Conservation (phyloP, 345 rosid species). For the Ceriops zippeliana region DNA sequence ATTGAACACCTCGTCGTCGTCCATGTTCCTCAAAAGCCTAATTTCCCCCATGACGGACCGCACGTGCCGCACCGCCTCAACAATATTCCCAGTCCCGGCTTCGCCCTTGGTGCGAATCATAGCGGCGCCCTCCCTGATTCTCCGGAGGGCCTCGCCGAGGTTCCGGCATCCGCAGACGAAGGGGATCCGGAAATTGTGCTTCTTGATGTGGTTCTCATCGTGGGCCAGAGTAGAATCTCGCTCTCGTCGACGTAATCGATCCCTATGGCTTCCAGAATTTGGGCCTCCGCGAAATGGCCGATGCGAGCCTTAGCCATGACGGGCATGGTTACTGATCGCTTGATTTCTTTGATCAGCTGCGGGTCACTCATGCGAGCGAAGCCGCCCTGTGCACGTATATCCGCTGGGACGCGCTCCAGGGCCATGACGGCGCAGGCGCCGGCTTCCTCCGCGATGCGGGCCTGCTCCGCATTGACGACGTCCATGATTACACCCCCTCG, state of each 20-base stretch:
- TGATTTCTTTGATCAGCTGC: conserved; percentile 26
- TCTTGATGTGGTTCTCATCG: conserved; percentile 75
- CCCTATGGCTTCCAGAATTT: conserved; percentile 41
- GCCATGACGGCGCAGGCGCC: conserved; percentile 31
- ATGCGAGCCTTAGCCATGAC: conserved; percentile 32
- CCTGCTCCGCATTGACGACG: conserved; percentile 26
- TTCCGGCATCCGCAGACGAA: conserved; percentile 84
- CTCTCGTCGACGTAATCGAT: conserved; percentile 81
- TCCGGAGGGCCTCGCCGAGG: conserved; percentile 67
- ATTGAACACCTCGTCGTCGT: conserved; percentile 68
- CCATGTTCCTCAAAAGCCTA: conserved; percentile 57
- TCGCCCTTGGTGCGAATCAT: conserved; percentile 95
- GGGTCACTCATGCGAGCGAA: conserved; percentile 33
- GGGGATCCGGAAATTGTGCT: conserved; percentile 72
- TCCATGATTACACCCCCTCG: conserved; percentile 32
- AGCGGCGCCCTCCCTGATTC: conserved; percentile 77
- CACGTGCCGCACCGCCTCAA: conserved; percentile 81
- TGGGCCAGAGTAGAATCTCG: conserved; percentile 70
- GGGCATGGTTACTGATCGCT: conserved; percentile 23
- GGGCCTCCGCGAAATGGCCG: conserved; percentile 30
- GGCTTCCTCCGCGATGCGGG: conserved; percentile 28
- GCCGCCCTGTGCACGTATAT: conserved; percentile 27
- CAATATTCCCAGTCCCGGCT: conserved; percentile 73
- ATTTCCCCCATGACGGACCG: conserved; percentile 74
- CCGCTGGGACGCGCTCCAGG: conserved; percentile 27